These are phyloP conservation scores for Evernia prunastri DNA, from an alignment of 495 filamentous ascomycete species.

Conservation along the genomic window DNA sequence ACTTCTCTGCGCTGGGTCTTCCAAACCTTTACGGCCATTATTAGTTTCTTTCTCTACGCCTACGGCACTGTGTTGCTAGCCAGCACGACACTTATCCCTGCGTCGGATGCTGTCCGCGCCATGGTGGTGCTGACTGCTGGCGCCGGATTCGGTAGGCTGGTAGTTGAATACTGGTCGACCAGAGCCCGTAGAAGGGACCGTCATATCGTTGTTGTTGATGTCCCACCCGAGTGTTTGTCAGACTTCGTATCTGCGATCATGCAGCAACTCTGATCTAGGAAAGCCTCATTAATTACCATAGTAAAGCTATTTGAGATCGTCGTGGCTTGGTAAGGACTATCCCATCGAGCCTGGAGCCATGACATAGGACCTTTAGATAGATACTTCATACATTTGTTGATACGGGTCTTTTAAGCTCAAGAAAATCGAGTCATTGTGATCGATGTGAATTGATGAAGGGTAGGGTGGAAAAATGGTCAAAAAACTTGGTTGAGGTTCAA, in stretches of 20 bases:
- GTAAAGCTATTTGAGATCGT: no score
- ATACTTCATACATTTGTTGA: no score
- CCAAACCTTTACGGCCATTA: slow-evolving; percentile 11
- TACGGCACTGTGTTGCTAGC: slow-evolving; percentile 16
- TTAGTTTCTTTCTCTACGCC: slow-evolving; percentile 9
- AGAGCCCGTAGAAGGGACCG: slow-evolving; percentile 5
- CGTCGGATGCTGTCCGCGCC: slow-evolving; percentile 15
- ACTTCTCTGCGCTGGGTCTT: slow-evolving; percentile 11
- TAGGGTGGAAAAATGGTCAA: no score
- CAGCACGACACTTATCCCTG: slow-evolving; percentile 16
- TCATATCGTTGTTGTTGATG: slow-evolving; percentile 13
- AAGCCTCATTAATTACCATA: neutral
- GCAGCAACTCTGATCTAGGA: neutral
- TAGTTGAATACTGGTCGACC: slow-evolving; percentile 11
- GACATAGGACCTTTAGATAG: no score
- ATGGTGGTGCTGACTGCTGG: slow-evolving; percentile 7
- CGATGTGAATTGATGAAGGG: no score
- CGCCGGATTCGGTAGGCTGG: slow-evolving; percentile 16
- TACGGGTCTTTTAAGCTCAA: no score
- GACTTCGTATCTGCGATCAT: neutral
- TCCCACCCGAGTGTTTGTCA: slow-evolving; percentile 7
- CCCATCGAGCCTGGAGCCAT: no score
- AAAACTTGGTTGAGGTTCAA: no score
- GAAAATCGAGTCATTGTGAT: no score
- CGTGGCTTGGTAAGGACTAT: no score